Evolutionary conservation across 2,329 filamentous ascomycete species (phyloP), one percentile per base, ranked within the genome.

Genomic region (Daldinia sp.): DNA sequence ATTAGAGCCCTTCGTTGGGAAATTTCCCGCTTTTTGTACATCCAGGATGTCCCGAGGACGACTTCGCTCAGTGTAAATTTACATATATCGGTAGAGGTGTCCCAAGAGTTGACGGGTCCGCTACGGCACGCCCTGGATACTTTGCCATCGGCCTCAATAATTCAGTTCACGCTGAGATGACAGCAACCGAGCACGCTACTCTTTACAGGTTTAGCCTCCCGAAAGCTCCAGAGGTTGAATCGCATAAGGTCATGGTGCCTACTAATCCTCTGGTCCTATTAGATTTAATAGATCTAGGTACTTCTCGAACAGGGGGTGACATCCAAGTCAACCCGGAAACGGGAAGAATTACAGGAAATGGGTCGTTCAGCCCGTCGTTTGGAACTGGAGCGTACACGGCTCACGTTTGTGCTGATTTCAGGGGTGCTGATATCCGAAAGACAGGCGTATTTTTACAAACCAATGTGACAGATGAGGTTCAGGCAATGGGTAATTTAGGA

Each of bases 381-480:
- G 87, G 87, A 11, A 78, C 80, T 0, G 86, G 86, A 1, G 79
- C 73, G 5, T 90, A 90, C 70, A 70, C 75, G 7, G 78, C 85
- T 1, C 84, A 85, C 66, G 87, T 89, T 71, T 90, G 87, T 66
- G 83, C 84, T 32, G 87, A 90, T 69, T 84, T 89, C 60, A 75
- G 72, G 21, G 85, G 85, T 1, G 84, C 85, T 1, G 72, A 72
- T 0, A 80, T 89, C 29, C 77, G 80, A 7, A 83, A 84, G 51
- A 84, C 82, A 10, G 87, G 87, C 2, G 82, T 86, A 0, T 90
- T 87, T 74, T 74, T 81, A 43, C 81, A 83, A 58, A 80, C 79
- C 41, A 77, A 81, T 13, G 83, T 81, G 1, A 71, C 69, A 1
- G 70, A 75, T 11, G 61, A 55, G n/a, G 57, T 58, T 13, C 66